Evolutionary conservation across 164 flowering plant genomes (phyloP).

Genomic region (Vitis vinifera): ASM3070453v1 NC_081815.1:9859001-9859500

Average conservation of each 20-base stretch:
- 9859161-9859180: constrained; percentile 6
- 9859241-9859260: not conserved
- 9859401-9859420: constrained; percentile 6
- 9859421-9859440: constrained; percentile 10
- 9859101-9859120: constrained; percentile 35
- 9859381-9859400: not conserved
- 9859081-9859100: constrained; percentile 37
- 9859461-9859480: constrained; percentile 16
- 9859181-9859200: constrained; percentile 3
- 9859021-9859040: constrained; percentile 15
- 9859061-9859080: constrained; percentile 11
- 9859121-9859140: constrained; percentile 4
- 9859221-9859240: not conserved
- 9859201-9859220: not conserved
- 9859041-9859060: constrained; percentile 17
- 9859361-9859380: no score
- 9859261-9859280: not conserved
- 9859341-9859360: no score
- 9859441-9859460: constrained; percentile 5
- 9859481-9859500: constrained; percentile 12
- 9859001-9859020: constrained; percentile 13
- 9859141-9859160: not conserved
- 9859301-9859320: not conserved
- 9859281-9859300: not conserved
- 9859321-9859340: no score